Base-by-base conservation (phyloP, 2,329 filamentous ascomycete species). In the Didymella segeticola region DNA sequence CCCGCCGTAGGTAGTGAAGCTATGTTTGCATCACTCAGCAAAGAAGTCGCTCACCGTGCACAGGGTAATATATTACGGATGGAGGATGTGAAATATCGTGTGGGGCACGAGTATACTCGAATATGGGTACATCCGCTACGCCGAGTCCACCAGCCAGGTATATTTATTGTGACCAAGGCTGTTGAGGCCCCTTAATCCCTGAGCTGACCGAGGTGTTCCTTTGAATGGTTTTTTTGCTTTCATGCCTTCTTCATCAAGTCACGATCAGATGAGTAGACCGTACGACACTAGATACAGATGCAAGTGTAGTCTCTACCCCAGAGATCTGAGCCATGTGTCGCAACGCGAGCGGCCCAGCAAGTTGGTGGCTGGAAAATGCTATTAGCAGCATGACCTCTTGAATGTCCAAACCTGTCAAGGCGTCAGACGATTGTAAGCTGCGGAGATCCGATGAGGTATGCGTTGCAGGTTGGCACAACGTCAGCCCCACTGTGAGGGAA, bases 1-100 rank as follows among this genome's bases (percentile, higher is more conserved):
- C 51, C 47, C 61, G 47, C 29, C 37, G 36, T 61, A n/a, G 7
- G 56, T 60, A 50, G 49, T 50, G 54, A 47, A 43, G 6, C 23
- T 20, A 20, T 34, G 33, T 29, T 19, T 27, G 11, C 48, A 26
- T 41, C 14, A 14, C 27, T 22, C 9, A 33, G 26, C 22, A 10
- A 4, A 29, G 34, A 22, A 43, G 22, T 7, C 17, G 19, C 17
- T 30, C 27, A 14, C 19, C 10, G 31, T 26, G 33, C 29, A 39
- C 31, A 45, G 39, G 51, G 51, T 37, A 46, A 46, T 43, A 41
- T 26, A 11, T 30, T 2, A 27, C 12, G 3, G n/a, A 5, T 34
- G n/a, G 30, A 45, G 42, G 45, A 38, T 31, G 25, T 14, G 39
- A 39, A 36, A 26, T n/a, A n/a, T 22, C 33, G n/a, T 41, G 23